Evolutionary conservation across 768 basidiomycete species (phyloP).

Genomic region (Amanita polypyramis): DNA sequence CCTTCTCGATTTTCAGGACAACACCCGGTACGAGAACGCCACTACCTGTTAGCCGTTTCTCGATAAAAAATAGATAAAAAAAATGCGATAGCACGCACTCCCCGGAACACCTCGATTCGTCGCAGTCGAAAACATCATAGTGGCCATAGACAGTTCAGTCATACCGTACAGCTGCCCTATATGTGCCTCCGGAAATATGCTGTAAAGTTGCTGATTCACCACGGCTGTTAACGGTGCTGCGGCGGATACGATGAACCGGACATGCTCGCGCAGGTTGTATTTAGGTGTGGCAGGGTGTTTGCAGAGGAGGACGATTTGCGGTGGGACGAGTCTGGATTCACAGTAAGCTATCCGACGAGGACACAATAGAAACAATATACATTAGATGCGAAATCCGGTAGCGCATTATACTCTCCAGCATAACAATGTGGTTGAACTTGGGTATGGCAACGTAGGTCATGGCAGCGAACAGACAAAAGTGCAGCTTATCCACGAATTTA

Average conservation of each 20-base stretch:
- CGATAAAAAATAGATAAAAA: not conserved
- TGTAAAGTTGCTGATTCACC: conserved; percentile 36
- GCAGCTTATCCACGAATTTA: no score
- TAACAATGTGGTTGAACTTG: conserved; percentile 51
- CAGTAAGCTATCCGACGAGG: not conserved
- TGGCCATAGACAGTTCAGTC: not conserved
- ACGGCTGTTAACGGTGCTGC: conserved; percentile 50
- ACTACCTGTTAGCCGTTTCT: conserved; percentile 21
- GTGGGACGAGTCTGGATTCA: conserved; percentile 39
- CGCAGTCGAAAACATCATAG: no score
- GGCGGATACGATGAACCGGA: conserved; percentile 42
- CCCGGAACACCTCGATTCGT: no score
- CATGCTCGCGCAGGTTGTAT: conserved; percentile 30
- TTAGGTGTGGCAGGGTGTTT: conserved; percentile 47
- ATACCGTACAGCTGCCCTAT: conserved; percentile 52
- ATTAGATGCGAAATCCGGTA: conserved; percentile 48
- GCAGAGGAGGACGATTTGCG: conserved; percentile 45
- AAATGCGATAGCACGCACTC: no score
- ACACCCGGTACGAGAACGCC: conserved; percentile 50
- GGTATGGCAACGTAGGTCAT: conserved; percentile 48
- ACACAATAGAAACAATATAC: conserved; percentile 16
- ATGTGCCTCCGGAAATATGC: conserved; percentile 39
- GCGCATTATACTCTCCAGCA: conserved; percentile 49
- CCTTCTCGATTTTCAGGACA: conserved; percentile 41
- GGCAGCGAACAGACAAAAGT: no score